phyloP scores from a whole-genome alignment of 2,329 filamentous ascomycete genomes.

The Tolypocladium album region DNA sequence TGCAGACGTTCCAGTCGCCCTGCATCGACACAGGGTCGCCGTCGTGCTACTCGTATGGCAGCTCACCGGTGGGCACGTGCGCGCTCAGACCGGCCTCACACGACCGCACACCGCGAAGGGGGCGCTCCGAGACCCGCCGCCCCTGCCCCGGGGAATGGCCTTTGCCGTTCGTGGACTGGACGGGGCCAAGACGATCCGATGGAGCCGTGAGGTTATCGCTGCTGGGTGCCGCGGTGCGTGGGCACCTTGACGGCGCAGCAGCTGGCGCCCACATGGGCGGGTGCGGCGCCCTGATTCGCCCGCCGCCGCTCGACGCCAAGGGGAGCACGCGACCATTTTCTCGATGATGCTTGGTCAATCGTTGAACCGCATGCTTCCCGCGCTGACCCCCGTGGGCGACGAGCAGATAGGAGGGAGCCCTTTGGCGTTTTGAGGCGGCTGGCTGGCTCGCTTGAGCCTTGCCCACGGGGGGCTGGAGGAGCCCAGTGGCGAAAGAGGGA shows the following conservation, averaged over 20 bases:
- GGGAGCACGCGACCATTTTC: conserved; percentile 31
- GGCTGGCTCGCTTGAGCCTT: background rate
- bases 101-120: background rate
- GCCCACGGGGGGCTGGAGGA: background rate
- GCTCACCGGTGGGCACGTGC: conserved; percentile 4
- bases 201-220: background rate
- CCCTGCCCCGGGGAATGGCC: background rate
- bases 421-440: background rate
- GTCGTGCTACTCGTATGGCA: background rate
- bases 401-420: background rate
- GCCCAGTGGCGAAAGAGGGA: background rate
- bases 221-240: background rate
- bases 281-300: conserved; percentile 22
- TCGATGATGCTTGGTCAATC: conserved; percentile 32
- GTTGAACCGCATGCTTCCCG: background rate
- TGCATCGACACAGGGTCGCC: background rate
- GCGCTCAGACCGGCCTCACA: conserved; percentile 1
- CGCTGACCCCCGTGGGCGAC: background rate
- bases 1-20: background rate
- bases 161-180: background rate
- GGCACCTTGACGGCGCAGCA: background rate
- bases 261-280: conserved; percentile 20
- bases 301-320: conserved; percentile 4
- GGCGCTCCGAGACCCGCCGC: background rate
- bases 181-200: background rate